Conservation (phyloP, 2,329 filamentous ascomycete genomes). For the Aspergillus sp. region DNA sequence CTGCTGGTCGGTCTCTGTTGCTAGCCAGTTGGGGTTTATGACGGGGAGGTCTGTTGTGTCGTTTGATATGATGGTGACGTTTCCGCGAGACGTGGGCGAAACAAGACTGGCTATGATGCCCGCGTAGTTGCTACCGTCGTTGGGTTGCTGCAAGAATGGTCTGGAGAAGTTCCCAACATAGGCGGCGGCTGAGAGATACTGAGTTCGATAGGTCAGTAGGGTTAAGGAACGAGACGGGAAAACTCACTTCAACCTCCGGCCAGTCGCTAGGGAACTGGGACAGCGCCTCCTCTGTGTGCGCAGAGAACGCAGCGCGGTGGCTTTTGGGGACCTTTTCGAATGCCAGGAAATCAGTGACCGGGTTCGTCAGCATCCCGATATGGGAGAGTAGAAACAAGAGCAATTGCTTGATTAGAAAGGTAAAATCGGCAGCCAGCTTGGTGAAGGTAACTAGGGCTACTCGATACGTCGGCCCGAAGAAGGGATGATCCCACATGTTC, state of each 20-base stretch:
- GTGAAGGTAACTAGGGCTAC: slow-evolving; percentile 18
- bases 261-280: slow-evolving; percentile 26
- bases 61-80: slow-evolving; percentile 30
- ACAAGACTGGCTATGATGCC: slow-evolving; percentile 16
- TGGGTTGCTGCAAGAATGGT: slow-evolving; percentile 14
- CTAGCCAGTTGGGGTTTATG: slow-evolving; percentile 41
- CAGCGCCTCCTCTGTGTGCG: slow-evolving; percentile 11
- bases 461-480: slow-evolving; percentile 20
- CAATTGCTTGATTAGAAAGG: slow-evolving; percentile 9
- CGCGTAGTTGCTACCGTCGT: slow-evolving; percentile 17
- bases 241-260: slow-evolving; percentile 28
- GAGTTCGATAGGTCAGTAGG: background rate
- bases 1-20: slow-evolving; percentile 35
- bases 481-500: slow-evolving; percentile 28
- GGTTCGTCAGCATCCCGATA: slow-evolving; percentile 19
- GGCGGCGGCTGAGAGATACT: slow-evolving; percentile 21
- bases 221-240: background rate
- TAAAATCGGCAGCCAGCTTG: slow-evolving; percentile 7
- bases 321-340: slow-evolving; percentile 24
- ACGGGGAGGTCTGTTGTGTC: slow-evolving; percentile 28
- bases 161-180: slow-evolving; percentile 20
- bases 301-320: slow-evolving; percentile 12
- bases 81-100: slow-evolving; percentile 38
- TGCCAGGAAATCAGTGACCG: slow-evolving; percentile 19
- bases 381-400: slow-evolving; percentile 10